Evolutionary conservation across 306 rosid genomes (phyloP), one percentile per base, ranked within the genome.

Genomic region (Citrullus colocynthis): DNA sequence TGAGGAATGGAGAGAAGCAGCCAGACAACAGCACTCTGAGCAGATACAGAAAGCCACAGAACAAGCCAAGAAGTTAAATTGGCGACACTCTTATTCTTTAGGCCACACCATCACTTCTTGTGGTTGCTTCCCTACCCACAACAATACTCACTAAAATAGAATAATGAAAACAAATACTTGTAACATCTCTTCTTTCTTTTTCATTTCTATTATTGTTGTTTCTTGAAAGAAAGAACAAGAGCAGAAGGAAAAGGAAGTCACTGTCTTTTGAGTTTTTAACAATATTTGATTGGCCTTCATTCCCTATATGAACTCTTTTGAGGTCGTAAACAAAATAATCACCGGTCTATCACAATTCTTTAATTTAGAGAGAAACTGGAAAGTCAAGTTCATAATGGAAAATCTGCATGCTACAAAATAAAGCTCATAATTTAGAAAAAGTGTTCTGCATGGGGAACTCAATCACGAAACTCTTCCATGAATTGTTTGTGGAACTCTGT

Each of bases 121-220:
- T 76, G 97, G 99, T 37, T 96, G 97, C 84, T 90, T 96, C 83
- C 97, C 98, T 63, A 86, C 94, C 83, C 87, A 86, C 82, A 88
- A 86, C 82, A 88, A 73, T 59, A 81, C 59, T 32, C 78, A 74
- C 62, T 74, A 34, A 74, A 54, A 74, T 16, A 74, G 10, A 52
- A 74, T n/a, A 74, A 51, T 18, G 10, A 51, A 74, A 49, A 15
- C 41, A 73, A 9, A 73, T 28, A 51, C 59, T 73, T 73, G 78
- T 32, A 74, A 17, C 63, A 52, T 17, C 52, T 48, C 16, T 48
- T 48, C 20, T 7, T 65, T 65, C 2, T 10, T 10, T 16, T 32
- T 9, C 13, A 15, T 12, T 45, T 51, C 17, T 74, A 30, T 15
- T 52, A 34, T 51, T 24, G 28, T 24, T 51, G 21, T 74, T 54